These are phyloP conservation scores for Canariomyces notabilis DNA, from an alignment of 2,329 filamentous ascomycete species.

Conservation along the genomic window DNA sequence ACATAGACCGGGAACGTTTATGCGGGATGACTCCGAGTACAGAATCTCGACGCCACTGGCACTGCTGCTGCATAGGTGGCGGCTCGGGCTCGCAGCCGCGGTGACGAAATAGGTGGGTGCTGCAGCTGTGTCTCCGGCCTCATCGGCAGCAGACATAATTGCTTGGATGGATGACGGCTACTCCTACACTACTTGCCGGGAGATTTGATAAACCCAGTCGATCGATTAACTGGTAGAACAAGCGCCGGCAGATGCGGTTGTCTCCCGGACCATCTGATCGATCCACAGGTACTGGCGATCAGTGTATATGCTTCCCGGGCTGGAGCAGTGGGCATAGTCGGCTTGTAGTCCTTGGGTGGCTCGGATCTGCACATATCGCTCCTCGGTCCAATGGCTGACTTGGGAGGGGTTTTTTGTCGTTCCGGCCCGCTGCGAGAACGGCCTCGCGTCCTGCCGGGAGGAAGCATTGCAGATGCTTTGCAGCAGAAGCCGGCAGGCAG, in stretches of 20 bases:
- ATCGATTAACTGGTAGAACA: not conserved
- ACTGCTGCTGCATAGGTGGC: not conserved
- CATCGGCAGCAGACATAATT: slow-evolving; percentile 7
- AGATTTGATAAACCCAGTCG: not conserved
- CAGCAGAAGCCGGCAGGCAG: not conserved
- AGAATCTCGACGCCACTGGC: not conserved
- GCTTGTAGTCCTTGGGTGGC: not conserved
- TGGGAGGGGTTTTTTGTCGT: not conserved
- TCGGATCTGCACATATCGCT: slow-evolving; percentile 12
- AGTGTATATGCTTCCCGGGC: no score
- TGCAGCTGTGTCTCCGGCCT: slow-evolving; percentile 1
- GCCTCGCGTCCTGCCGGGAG: not conserved
- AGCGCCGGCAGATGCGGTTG: not conserved
- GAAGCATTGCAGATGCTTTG: not conserved
- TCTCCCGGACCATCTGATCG: not conserved
- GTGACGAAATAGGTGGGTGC: slow-evolving; percentile 5
- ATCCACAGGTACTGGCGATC: no score
- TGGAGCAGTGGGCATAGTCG: not conserved
- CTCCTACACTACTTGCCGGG: not conserved
- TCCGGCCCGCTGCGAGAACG: slow-evolving; percentile 12
- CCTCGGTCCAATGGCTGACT: slow-evolving; percentile 11
- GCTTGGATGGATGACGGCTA: not conserved
- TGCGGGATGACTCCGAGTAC: not conserved
- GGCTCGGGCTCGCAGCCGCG: slow-evolving; percentile 7
- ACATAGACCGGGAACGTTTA: not conserved